phyloP scores from a whole-genome alignment of 768 basidiomycete species.

The Tulasnella sp. region DNA sequence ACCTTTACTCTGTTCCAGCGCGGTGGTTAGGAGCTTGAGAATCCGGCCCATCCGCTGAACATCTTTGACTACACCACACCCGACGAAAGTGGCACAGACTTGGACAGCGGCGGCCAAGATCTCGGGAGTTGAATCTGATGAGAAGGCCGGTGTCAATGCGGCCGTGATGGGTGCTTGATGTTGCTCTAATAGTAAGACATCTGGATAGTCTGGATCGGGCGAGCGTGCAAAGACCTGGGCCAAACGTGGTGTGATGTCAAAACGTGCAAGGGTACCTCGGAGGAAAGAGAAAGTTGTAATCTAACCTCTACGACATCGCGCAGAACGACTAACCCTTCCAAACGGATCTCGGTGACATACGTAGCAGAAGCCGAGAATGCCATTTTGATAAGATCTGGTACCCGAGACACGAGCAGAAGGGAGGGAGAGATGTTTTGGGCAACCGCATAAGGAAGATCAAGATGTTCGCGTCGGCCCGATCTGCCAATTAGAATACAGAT shows the following conservation, averaged over 20 bases:
- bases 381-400: constrained; percentile 93
- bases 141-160: constrained; percentile 92
- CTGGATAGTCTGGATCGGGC: constrained; percentile 89
- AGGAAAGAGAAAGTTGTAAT: neutral
- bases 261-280: neutral
- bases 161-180: constrained; percentile 98
- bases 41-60: constrained; percentile 88
- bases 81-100: constrained; percentile 90
- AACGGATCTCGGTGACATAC: constrained; percentile 87
- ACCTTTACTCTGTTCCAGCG: constrained; percentile 88
- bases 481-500: constrained; percentile 68
- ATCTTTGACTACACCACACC: constrained; percentile 89
- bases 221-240: constrained; percentile 69
- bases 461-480: constrained; percentile 71
- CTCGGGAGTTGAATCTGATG: constrained; percentile 89
- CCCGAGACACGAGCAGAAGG: constrained; percentile 67
- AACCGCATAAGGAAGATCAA: constrained; percentile 65
- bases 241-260: neutral
- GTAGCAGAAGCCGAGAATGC: constrained; percentile 96
- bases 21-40: constrained; percentile 73
- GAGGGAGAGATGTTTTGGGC: constrained; percentile 44
- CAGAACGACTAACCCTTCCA: constrained; percentile 82
- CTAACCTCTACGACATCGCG: constrained; percentile 84
- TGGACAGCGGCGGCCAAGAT: constrained; percentile 86
- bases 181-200: constrained; percentile 83